A percentile compares a stretch with the other conserved stretches of the same genome.
These are phyloP conservation scores for Filobasidium uniguttulatum DNA, from an alignment of 1,284 basidiomycete genomes.

Conservation along the genomic window DNA sequence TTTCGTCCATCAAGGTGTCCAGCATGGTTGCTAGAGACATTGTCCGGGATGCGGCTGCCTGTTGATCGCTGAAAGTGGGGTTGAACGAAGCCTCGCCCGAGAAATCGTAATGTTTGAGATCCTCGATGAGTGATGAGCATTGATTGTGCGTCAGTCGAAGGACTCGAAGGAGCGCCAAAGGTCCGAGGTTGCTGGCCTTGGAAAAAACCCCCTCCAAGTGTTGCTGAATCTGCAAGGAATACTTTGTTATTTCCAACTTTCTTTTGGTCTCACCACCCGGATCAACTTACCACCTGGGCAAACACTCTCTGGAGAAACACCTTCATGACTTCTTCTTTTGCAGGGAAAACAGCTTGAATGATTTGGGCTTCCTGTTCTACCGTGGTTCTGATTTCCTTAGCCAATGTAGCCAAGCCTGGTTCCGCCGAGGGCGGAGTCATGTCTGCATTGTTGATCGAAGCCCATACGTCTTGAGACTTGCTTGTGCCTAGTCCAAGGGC, in stretches of 20 bases:
- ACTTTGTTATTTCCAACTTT: too few species aligned
- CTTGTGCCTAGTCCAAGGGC: constrained; percentile 15
- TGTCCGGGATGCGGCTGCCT: constrained; percentile 8
- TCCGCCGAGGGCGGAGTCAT: constrained; percentile 64
- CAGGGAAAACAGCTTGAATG: constrained; percentile 95
- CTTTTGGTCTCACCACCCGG: too few species aligned
- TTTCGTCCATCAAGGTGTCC: constrained; percentile 87
- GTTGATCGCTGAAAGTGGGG: constrained; percentile 4
- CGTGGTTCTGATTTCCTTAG: constrained; percentile 75
- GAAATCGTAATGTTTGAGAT: constrained; percentile 82
- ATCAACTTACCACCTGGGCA: constrained; percentile 73
- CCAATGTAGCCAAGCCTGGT: constrained; percentile 62
- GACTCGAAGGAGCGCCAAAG: constrained; percentile 80
- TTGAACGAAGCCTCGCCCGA: constrained; percentile 31
- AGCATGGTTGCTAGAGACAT: constrained; percentile 58
- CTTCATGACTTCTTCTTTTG: constrained; percentile 94
- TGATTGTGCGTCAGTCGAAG: constrained; percentile 76
- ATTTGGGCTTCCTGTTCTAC: constrained; percentile 95
- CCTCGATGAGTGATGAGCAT: constrained; percentile 68
- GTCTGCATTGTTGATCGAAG: constrained; percentile 62
- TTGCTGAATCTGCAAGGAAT: constrained; percentile 63
- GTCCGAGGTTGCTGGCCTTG: constrained; percentile 57
- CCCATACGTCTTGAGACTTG: constrained; percentile 56
- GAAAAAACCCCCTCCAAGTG: constrained; percentile 76
- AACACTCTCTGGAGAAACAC: constrained; percentile 96